phyloP scores from a whole-genome alignment of 2,329 filamentous ascomycete species.

The Claviceps paspali region DNA sequence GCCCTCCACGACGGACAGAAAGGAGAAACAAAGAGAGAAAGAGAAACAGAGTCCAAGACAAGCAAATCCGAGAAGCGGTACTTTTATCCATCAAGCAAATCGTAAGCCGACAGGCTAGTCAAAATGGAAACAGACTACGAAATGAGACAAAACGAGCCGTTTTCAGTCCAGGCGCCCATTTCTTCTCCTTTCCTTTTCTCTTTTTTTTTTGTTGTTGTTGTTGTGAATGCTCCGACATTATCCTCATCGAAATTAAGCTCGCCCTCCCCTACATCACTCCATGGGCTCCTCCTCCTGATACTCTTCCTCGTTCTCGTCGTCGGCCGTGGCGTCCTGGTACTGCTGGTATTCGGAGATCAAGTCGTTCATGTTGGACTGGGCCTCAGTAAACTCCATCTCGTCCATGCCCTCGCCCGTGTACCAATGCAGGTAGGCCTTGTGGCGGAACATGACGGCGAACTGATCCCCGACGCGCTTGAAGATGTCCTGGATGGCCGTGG shows the following conservation, averaged over 20 bases:
- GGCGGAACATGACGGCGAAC: constrained; percentile 99
- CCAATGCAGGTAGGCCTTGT: constrained; percentile 99
- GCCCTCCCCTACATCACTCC: background rate
- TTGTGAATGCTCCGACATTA: too few species aligned
- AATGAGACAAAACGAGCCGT: too few species aligned
- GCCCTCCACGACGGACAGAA: too few species aligned
- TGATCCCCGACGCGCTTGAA: constrained; percentile 99
- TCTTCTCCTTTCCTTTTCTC: background rate
- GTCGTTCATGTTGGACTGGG: constrained; percentile 99
- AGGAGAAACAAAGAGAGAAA: too few species aligned
- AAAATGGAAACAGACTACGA: too few species aligned
- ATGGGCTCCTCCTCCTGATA: constrained; percentile 40
- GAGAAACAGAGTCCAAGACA: too few species aligned
- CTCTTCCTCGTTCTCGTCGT: constrained; percentile 69
- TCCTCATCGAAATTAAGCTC: too few species aligned
- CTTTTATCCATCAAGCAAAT: too few species aligned
- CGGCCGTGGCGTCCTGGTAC: constrained; percentile 96
- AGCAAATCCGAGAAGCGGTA: too few species aligned
- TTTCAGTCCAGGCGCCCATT: too few species aligned
- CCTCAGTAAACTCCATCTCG: constrained; percentile 99
- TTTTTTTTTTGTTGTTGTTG: too few species aligned
- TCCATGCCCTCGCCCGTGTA: constrained; percentile 99
- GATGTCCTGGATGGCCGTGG: constrained; percentile 97
- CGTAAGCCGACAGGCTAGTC: too few species aligned
- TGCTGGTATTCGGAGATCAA: constrained; percentile 99